phyloP scores from a whole-genome alignment of 2,329 filamentous ascomycete species.

The Ophiostoma perfectum region DNA sequence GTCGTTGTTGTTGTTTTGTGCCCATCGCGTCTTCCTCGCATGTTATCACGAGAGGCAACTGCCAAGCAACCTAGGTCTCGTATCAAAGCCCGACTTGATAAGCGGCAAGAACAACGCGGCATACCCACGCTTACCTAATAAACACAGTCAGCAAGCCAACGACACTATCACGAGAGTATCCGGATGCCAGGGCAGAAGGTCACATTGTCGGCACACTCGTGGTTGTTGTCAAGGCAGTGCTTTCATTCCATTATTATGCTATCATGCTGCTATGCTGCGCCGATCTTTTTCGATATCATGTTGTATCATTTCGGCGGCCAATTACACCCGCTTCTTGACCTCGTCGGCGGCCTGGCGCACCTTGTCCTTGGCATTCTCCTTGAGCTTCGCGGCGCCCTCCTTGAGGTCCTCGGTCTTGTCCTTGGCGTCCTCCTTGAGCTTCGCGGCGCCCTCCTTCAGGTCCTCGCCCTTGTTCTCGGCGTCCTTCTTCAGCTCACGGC shows the following conservation, averaged over 20 bases:
- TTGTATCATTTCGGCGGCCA: neutral
- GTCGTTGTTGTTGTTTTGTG: neutral
- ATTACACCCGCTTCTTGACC: constrained; percentile 29
- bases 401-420: constrained; percentile 33
- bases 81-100: neutral
- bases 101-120: neutral
- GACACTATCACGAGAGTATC: neutral
- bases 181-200: no score
- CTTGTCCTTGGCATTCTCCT: constrained; percentile 32
- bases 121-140: neutral
- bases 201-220: no score
- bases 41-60: neutral
- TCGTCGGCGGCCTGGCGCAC: constrained; percentile 42
- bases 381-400: constrained; percentile 41
- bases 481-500: constrained; percentile 38
- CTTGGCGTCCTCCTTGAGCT: constrained; percentile 31
- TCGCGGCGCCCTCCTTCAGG: constrained; percentile 38
- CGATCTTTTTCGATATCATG: neutral
- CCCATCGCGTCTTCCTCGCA: neutral
- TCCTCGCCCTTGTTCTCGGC: constrained; percentile 34
- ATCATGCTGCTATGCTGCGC: no score
- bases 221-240: no score
- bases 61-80: neutral
- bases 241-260: no score
- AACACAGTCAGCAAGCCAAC: neutral